These are phyloP conservation scores for Lachnellula subtilissima DNA, from an alignment of 2,329 filamentous ascomycete genomes.

Conservation along the genomic window DNA sequence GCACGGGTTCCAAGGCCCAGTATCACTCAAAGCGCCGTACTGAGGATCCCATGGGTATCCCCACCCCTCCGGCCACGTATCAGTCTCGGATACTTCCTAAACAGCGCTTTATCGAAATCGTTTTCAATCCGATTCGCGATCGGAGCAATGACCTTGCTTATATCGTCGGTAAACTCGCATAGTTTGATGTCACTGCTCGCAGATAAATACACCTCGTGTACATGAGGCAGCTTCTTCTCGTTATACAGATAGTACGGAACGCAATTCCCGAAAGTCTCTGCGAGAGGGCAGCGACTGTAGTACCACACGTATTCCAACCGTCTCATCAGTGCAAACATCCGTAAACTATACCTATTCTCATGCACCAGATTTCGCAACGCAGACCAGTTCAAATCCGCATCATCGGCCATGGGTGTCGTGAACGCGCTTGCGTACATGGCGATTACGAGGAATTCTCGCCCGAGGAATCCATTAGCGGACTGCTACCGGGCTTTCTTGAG, in stretches of 20 bases:
- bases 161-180: neutral
- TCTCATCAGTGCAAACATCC: neutral
- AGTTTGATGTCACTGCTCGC: neutral
- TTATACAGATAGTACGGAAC: neutral
- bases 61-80: neutral
- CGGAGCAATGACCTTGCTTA: neutral
- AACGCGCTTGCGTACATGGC: neutral
- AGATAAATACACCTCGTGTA: neutral
- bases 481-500: neutral
- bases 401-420: neutral
- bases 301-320: neutral
- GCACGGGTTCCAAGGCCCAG: neutral
- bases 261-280: neutral
- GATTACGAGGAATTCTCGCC: neutral
- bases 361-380: neutral
- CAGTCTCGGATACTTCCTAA: neutral
- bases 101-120: neutral
- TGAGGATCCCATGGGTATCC: neutral
- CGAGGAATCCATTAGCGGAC: neutral
- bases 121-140: neutral
- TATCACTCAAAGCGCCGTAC: neutral
- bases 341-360: neutral
- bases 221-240: neutral
- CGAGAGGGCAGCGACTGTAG: neutral
- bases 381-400: neutral